Base-by-base conservation (phyloP, 352 stramenopile genomes). In the Sclerospora graminicola region DNA sequence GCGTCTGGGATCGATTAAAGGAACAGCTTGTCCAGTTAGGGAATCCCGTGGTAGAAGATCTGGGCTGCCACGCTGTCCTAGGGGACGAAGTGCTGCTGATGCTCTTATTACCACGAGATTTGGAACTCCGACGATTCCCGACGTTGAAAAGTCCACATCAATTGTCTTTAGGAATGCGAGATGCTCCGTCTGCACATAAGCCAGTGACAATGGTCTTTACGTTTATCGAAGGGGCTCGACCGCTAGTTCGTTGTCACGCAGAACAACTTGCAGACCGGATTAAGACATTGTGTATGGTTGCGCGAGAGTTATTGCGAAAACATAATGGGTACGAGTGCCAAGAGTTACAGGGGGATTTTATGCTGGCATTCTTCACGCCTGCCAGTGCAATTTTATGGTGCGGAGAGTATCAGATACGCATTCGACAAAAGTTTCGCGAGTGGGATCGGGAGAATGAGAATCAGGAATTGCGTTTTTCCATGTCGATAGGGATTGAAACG, bases 291-390 rank as follows among this genome's bases (percentile, higher is more conserved):
- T 92, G 81, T 57, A 75, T 77, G 40, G 61, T 90, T 1, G 80
- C 81, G 14, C 71, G 81, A 4, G 63, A 88, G 46, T 32, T 93
- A 14, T 42, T 93, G 29, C 51, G 77, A 28, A 82, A 84, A 41
- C 72, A 90, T 54, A 85, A 90, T 51, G 82, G 82, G 8, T 93
- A 93, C 58, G 82, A 93, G 45, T 93, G 82, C 28, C 82, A 93
- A 47, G 82, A 93, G 49, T 57, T 91, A 18, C 79, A 91, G 51
- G 82, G 82, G 32, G 82, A 93, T 47, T 93, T 93, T 31, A 93
- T 93, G 82, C 53, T 93, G 34, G 82, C 82, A 27, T 93, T 93
- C 26, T 89, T 89, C 56, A 83, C 83, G n/a, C 76, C 79, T 13
- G 66, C 67, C 7, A 80, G 65, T 31, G 82, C 82, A 0, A 81